phyloP scores from a whole-genome alignment of 2,329 filamentous ascomycete species.

The Fusarium hostae region DNA sequence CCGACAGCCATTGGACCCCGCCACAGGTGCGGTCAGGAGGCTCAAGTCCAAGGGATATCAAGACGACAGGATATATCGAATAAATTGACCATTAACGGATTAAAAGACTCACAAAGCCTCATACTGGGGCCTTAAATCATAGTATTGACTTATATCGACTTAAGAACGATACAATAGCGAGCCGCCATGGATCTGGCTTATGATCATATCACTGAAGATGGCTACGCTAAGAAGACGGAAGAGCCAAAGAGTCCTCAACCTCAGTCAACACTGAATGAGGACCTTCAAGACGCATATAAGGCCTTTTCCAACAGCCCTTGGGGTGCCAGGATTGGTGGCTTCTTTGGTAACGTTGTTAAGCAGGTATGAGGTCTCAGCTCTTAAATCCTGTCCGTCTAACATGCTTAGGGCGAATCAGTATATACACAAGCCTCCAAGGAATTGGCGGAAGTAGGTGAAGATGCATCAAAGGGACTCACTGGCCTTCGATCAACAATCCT shows the following conservation, averaged over 20 bases:
- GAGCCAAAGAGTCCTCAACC: conserved; percentile 57
- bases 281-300: conserved; percentile 95
- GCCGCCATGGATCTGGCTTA: conserved; percentile 90
- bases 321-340: conserved; percentile 88
- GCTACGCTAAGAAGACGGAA: conserved; percentile 66
- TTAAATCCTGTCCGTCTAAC: conserved; percentile 23
- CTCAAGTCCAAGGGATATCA: conserved; percentile 23
- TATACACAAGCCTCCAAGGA: conserved; percentile 91
- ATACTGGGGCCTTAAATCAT: background rate
- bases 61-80: conserved; percentile 29
- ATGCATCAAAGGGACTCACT: conserved; percentile 83
- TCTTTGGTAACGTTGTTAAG: conserved; percentile 92
- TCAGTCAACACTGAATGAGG: conserved; percentile 76
- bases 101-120: background rate
- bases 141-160: conserved; percentile 4
- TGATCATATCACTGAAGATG: conserved; percentile 93
- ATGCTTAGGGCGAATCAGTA: conserved; percentile 75
- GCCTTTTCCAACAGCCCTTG: conserved; percentile 92
- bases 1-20: conserved; percentile 34
- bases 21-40: conserved; percentile 39
- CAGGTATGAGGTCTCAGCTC: conserved; percentile 67
- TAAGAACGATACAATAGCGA: conserved; percentile 1
- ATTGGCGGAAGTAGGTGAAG: conserved; percentile 79
- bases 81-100: conserved; percentile 14
- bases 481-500: conserved; percentile 75